Evolutionary conservation across 768 basidiomycete genomes (phyloP), one percentile per base, ranked within the genome.

Genomic region (Trametes sanguinea): DNA sequence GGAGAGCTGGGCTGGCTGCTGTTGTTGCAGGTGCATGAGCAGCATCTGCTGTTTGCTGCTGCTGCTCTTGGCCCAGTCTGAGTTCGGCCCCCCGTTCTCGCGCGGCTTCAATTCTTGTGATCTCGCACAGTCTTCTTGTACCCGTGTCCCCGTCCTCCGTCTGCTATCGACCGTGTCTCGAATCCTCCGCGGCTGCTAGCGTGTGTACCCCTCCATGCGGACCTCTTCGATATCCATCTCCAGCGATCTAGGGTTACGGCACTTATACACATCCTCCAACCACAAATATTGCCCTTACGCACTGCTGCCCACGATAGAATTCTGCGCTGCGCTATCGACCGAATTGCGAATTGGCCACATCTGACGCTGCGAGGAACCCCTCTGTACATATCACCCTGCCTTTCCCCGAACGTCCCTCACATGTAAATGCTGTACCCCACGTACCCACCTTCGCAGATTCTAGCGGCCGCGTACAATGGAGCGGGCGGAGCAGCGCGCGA

Each of bases 11-110:
- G 35, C 22, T 17, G n/a, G 46, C 17, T 29, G 46, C 46, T 29
- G 22, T 29, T n/a, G 29, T 11, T 47, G 46, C 46, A 22, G 46
- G 22, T 22, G 22, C 22, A 22, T 22, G 22, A 22, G 22, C 46
- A 47, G 11, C 11, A 10, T n/a, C 27, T 27, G 30, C 30, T 32
- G 48, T 4, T 7, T n/a, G 17, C 10, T 13, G 48, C 30, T 32
- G 29, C 48, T 50, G 30, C 17, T 33, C 48, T 32, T 11, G 30
- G 48, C 27, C 29, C 57, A 58, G 50, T 59, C 57, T 22, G 50
- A 51, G 57, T 59, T 59, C 57, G 57, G 57, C 30, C 50, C 50
- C 47, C 50, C 50, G 50, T 59, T 59, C 57, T 59, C 17, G 42
- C 57, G 57, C 50, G 30, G 22, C 10, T 37, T 14, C 5, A 14